Evolutionary conservation across 768 basidiomycete genomes (phyloP).

Genomic region (Boletus coccyginus): DNA sequence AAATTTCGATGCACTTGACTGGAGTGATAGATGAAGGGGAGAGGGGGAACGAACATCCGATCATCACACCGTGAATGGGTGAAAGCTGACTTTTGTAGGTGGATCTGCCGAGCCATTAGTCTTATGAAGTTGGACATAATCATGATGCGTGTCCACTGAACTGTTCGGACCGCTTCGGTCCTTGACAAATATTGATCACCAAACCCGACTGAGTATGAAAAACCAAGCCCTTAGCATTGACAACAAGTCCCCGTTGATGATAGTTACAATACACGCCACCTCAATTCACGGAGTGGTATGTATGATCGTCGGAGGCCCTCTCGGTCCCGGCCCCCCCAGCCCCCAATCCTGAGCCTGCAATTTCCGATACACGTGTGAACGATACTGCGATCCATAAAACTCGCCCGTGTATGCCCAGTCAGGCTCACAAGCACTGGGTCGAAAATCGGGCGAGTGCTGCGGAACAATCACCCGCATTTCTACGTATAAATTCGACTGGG

Average conservation of each 20-base stretch:
- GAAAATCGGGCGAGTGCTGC: conserved; percentile 16
- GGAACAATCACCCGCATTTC: conserved; percentile 17
- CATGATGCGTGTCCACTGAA: not conserved
- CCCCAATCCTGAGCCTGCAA: conserved; percentile 28
- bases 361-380: conserved; percentile 30
- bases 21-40: conserved; percentile 5
- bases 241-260: not conserved
- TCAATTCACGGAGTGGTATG: conserved; percentile 20
- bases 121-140: not conserved
- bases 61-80: conserved; percentile 1
- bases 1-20: conserved; percentile 16
- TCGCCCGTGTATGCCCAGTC: conserved; percentile 29
- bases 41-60: not conserved
- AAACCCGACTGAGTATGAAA: not conserved
- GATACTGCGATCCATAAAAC: conserved; percentile 33
- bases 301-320: conserved; percentile 26
- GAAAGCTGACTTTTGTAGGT: conserved; percentile 8
- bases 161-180: not conserved
- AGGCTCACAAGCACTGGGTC: conserved; percentile 19
- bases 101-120: conserved; percentile 2
- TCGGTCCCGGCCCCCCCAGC: conserved; percentile 21
- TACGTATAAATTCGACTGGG: conserved; percentile 29
- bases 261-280: conserved; percentile 3
- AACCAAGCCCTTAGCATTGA: not conserved
- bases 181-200: not conserved